Evolutionary conservation across 2,329 filamentous ascomycete genomes (phyloP).

Genomic region (Microsporum canis): DNA sequence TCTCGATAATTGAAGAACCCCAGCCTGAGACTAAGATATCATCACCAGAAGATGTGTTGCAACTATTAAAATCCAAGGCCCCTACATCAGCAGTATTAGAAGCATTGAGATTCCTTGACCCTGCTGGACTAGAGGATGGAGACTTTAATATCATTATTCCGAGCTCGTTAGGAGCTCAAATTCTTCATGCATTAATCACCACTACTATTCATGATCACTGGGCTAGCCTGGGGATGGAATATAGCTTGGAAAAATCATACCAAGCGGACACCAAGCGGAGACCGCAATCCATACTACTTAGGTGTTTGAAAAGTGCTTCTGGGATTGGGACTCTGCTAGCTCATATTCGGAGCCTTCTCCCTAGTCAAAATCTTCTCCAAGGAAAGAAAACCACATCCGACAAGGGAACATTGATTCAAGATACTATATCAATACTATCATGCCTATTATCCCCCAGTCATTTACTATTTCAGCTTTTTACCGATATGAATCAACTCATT

Average conservation of each 20-base stretch:
- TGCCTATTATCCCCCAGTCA: conserved; percentile 35
- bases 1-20: not conserved
- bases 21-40: conserved; percentile 6
- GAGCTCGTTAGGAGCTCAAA: conserved; percentile 57
- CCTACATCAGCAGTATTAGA: conserved; percentile 23
- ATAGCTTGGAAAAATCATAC: conserved; percentile 24
- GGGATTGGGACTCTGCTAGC: conserved; percentile 67
- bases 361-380: conserved; percentile 17
- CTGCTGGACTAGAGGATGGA: conserved; percentile 18
- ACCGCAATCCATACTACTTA: conserved; percentile 41
- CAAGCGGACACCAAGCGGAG: conserved; percentile 13
- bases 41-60: conserved; percentile 23
- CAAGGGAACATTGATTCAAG: conserved; percentile 24
- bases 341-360: conserved; percentile 53
- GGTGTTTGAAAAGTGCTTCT: conserved; percentile 59
- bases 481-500: conserved; percentile 33
- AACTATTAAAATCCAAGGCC: conserved; percentile 32
- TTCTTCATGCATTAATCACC: conserved; percentile 62
- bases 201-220: conserved; percentile 76
- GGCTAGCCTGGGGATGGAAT: conserved; percentile 43
- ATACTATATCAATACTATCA: conserved; percentile 28
- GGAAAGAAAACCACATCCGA: conserved; percentile 26
- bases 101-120: conserved; percentile 28
- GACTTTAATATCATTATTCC: conserved; percentile 51
- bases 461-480: conserved; percentile 35